Conservation (phyloP, 2,329 filamentous ascomycete species). For the Stemphylium beticola region DNA sequence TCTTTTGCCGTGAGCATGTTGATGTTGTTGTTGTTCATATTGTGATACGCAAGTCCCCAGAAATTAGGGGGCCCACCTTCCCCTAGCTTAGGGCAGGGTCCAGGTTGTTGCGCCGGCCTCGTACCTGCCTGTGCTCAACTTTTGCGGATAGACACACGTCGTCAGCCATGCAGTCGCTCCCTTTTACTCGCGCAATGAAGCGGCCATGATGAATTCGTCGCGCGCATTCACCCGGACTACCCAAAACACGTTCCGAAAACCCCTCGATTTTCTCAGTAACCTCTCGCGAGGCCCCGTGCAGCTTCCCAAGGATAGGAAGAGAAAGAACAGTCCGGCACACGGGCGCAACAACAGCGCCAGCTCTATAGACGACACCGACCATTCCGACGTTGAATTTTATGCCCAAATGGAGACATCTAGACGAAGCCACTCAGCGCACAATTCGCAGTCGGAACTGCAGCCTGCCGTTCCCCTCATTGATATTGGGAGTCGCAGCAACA, state of each 20-base stretch:
- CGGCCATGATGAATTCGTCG: constrained; percentile 42
- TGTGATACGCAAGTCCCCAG: constrained; percentile 27
- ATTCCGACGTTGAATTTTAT: constrained; percentile 44
- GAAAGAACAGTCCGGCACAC: constrained; percentile 18
- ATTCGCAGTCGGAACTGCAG: constrained; percentile 47
- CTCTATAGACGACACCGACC: constrained; percentile 49
- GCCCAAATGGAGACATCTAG: constrained; percentile 37
- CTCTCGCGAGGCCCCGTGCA: constrained; percentile 29
- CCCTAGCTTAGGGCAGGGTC: constrained; percentile 14
- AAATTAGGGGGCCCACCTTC: constrained; percentile 5
- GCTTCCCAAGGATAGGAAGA: constrained; percentile 24
- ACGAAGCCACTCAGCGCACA: constrained; percentile 36
- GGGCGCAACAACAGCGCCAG: constrained; percentile 44
- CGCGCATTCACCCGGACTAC: constrained; percentile 42
- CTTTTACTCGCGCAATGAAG: constrained; percentile 34
- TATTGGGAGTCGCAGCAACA: constrained; percentile 51
- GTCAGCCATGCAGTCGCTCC: constrained; percentile 19
- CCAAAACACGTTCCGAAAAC: constrained; percentile 41
- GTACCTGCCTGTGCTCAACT: constrained; percentile 26
- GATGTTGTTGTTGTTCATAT: constrained; percentile 47
- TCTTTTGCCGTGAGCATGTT: constrained; percentile 23
- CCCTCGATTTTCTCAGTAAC: constrained; percentile 46
- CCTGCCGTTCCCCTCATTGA: constrained; percentile 54
- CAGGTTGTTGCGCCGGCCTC: constrained; percentile 10
- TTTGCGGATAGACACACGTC: constrained; percentile 11